Evolutionary conservation across 1,139 yeast species (phyloP).

Genomic region (Hyphopichia khmerensis): DNA sequence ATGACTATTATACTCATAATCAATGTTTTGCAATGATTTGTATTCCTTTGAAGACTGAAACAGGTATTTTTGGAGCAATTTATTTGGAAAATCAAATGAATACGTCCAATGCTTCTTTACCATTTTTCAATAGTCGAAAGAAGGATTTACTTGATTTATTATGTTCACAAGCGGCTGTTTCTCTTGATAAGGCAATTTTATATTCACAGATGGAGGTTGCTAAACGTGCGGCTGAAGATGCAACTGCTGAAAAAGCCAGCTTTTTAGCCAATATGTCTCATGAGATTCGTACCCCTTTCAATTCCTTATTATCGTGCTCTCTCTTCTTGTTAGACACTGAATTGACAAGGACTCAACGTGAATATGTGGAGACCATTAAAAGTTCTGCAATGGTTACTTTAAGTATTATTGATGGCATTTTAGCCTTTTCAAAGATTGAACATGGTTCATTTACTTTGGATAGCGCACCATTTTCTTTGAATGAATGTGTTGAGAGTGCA

Average conservation of each 20-base stretch:
- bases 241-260: constrained; percentile 58
- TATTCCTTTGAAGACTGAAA: constrained; percentile 47
- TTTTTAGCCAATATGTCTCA: constrained; percentile 63
- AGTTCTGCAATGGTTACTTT: constrained; percentile 54
- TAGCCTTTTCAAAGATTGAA: constrained; percentile 57
- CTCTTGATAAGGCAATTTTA: constrained; percentile 48
- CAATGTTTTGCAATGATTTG: constrained; percentile 40
- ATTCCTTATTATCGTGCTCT: constrained; percentile 55
- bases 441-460: constrained; percentile 53
- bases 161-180: constrained; percentile 56
- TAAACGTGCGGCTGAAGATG: constrained; percentile 57
- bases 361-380: constrained; percentile 55
- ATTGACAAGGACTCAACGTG: constrained; percentile 46
- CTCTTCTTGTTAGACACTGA: constrained; percentile 52
- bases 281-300: constrained; percentile 60
- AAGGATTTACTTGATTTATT: constrained; percentile 45
- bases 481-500: constrained; percentile 53
- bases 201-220: constrained; percentile 54
- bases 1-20: constrained; percentile 40
- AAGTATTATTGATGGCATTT: constrained; percentile 56
- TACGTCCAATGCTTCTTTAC: constrained; percentile 6
- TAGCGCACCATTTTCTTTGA: constrained; percentile 47
- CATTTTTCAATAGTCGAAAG: constrained; percentile 31
- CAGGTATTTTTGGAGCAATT: constrained; percentile 46
- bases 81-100: constrained; percentile 42